Evolutionary conservation across 2,329 filamentous ascomycete species (phyloP).

Genomic region (Ophiocordyceps sinensis): DNA sequence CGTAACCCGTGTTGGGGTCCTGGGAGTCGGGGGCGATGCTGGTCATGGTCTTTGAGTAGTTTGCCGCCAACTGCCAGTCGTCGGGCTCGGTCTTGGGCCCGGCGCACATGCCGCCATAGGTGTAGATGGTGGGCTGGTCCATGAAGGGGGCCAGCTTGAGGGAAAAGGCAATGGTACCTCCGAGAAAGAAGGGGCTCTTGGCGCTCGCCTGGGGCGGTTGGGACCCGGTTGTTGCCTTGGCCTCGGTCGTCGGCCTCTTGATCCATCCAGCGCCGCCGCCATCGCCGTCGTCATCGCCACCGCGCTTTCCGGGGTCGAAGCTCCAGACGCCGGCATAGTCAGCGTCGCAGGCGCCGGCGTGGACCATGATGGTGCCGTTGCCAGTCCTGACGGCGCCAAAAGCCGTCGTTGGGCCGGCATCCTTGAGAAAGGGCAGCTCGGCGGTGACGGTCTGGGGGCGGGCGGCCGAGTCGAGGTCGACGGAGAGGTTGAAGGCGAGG

Average conservation of each 20-base stretch:
- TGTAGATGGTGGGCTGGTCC: slow-evolving; percentile 46
- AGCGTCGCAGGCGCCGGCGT: slow-evolving; percentile 56
- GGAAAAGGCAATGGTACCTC: slow-evolving; percentile 52
- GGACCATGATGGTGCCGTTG: slow-evolving; percentile 57
- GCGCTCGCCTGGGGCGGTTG: slow-evolving; percentile 4
- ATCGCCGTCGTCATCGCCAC: slow-evolving; percentile 15
- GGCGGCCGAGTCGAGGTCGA: slow-evolving; percentile 33
- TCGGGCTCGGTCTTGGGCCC: slow-evolving; percentile 20
- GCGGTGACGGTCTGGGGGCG: slow-evolving; percentile 35
- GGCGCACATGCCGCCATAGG: slow-evolving; percentile 88
- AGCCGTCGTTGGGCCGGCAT: slow-evolving; percentile 30
- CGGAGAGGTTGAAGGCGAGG: slow-evolving; percentile 50
- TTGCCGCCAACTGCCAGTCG: slow-evolving; percentile 52
- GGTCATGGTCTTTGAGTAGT: slow-evolving; percentile 72
- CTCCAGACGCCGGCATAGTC: slow-evolving; percentile 50
- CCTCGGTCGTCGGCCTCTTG: slow-evolving; percentile 11
- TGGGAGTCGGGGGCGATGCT: slow-evolving; percentile 36
- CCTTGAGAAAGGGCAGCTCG: slow-evolving; percentile 47
- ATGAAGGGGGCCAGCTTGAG: slow-evolving; percentile 37
- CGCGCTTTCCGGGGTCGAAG: slow-evolving; percentile 32
- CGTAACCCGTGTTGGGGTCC: slow-evolving; percentile 13
- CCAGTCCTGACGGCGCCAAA: slow-evolving; percentile 56
- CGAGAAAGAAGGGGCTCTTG: slow-evolving; percentile 33
- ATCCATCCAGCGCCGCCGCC: slow-evolving; percentile 8
- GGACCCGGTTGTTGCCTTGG: neutral